phyloP scores from a whole-genome alignment of 768 basidiomycete species.

The Phanerochaete sordida region DNA sequence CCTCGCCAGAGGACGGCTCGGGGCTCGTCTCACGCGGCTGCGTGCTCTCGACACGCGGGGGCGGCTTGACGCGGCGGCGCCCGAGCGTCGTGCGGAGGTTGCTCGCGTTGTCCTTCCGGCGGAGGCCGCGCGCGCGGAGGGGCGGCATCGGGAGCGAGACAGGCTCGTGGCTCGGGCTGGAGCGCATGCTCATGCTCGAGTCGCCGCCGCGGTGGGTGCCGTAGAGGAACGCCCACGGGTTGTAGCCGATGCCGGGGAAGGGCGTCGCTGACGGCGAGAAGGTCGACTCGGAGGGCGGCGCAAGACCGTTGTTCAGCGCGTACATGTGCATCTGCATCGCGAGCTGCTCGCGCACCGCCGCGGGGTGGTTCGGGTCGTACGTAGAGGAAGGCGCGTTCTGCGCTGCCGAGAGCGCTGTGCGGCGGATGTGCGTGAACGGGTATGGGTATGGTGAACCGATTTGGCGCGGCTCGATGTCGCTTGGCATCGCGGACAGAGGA shows the following conservation, averaged over 20 bases:
- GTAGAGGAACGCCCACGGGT: slow-evolving; percentile 73
- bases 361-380: slow-evolving; percentile 41
- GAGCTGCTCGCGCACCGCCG: slow-evolving; percentile 64
- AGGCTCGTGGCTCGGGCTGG: slow-evolving; percentile 70
- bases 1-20: slow-evolving; percentile 73
- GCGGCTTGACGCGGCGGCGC: slow-evolving; percentile 48
- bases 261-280: slow-evolving; percentile 76
- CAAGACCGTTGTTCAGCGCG: slow-evolving; percentile 63
- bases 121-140: slow-evolving; percentile 41
- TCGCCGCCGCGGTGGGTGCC: slow-evolving; percentile 18
- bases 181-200: slow-evolving; percentile 57
- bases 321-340: slow-evolving; percentile 76
- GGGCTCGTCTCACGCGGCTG: slow-evolving; percentile 81
- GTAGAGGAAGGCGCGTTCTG: slow-evolving; percentile 30
- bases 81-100: slow-evolving; percentile 29
- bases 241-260: slow-evolving; percentile 59
- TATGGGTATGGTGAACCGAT: slow-evolving; percentile 76
- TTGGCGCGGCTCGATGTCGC: slow-evolving; percentile 30
- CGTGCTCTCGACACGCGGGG: slow-evolving; percentile 78
- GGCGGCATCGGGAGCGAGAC: slow-evolving; percentile 50
- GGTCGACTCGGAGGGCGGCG: slow-evolving; percentile 64
- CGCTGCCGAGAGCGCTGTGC: slow-evolving; percentile 39
- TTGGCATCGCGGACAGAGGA: slow-evolving; percentile 53
- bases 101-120: slow-evolving; percentile 39
- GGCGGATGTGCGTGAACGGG: slow-evolving; percentile 70